Base-by-base conservation (phyloP, 2,329 filamentous ascomycete species). In the Aspergillus floridensis region DNA sequence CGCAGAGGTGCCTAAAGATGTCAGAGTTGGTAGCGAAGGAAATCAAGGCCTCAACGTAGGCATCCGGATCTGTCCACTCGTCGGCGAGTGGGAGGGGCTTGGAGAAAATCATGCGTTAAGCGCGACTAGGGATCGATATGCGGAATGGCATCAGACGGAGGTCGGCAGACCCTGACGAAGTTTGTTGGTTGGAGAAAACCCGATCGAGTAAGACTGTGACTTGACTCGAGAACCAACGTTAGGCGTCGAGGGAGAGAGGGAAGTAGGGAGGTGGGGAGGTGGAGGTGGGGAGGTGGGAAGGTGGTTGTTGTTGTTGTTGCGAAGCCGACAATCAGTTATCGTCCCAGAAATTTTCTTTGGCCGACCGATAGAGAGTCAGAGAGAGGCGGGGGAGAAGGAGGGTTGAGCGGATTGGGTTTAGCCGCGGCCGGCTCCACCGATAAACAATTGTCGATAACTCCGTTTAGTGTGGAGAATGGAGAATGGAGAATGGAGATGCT, bases 1-100 rank as follows among this genome's bases (percentile, higher is more conserved):
- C 95, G 72, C 92, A 96, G n/a, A 99, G 82, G 26, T 91, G 91
- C 65, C 91, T 89, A 67, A 97, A 92, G 1, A 92, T 81, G 56
- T 88, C 84, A 49, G 89, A 90, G 2, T 86, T 87, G 5, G 87
- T 87, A 1, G 88, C 85, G 69, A 98, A 96, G 21, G 86, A 73
- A 26, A 98, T 81, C 12, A 98, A 84, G 19, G 87, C 87, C 26
- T 90, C 82, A 52, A 96, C 84, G 74, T 96, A 99, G 56, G 87
- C 84, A 51, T 96, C 90, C 5, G 86, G 78, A 49, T 85, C 86
- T 41, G 80, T 72, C 80, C 93, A 97, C 68, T 86, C 84, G 53
- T 86, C 81, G 35, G 85, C 81, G 70, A 90, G 85, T 1, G 93
- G 93, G 24, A 96, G 82, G 50, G 81, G 77, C 11, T 72, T 71